Conservation (phyloP, 1,139 yeast species). For the Pichia kudriavzevii region DNA sequence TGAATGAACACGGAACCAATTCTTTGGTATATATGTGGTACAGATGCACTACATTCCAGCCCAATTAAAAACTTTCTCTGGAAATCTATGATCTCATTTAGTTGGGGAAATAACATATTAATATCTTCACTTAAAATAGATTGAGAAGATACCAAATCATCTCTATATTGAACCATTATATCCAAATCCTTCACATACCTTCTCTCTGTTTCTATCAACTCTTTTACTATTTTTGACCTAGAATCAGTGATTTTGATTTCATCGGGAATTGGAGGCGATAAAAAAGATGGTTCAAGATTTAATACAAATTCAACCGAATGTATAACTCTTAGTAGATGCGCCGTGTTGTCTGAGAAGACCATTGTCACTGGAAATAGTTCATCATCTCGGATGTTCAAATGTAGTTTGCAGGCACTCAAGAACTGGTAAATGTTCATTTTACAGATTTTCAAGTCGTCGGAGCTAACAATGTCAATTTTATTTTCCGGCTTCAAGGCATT, state of each 20-base stretch:
- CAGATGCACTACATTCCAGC: conserved; percentile 76
- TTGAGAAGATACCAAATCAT: conserved; percentile 58
- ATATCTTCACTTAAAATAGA: conserved; percentile 72
- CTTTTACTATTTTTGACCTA: conserved; percentile 74
- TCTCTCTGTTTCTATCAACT: conserved; percentile 81
- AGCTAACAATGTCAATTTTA: conserved; percentile 45
- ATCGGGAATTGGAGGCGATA: conserved; percentile 21
- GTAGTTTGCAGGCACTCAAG: conserved; percentile 76
- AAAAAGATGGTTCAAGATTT: conserved; percentile 39
- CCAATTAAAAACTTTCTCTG: conserved; percentile 87
- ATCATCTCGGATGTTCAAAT: conserved; percentile 69
- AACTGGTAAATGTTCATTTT: conserved; percentile 89
- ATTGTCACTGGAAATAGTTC: conserved; percentile 84
- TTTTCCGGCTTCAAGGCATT: conserved; percentile 47
- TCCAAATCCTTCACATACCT: conserved; percentile 90
- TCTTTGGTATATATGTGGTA: conserved; percentile 70
- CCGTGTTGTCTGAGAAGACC: conserved; percentile 77
- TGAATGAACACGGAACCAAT: conserved; percentile 82
- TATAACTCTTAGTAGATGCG: conserved; percentile 66
- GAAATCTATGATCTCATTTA: conserved; percentile 78
- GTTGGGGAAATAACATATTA: conserved; percentile 79
- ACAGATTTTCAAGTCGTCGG: conserved; percentile 77
- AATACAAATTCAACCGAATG: conserved; percentile 61
- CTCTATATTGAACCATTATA: conserved; percentile 56
- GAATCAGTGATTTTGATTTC: conserved; percentile 37